Base-by-base conservation (phyloP, 2,329 filamentous ascomycete species). In the Lizonia empirigonia region DNA sequence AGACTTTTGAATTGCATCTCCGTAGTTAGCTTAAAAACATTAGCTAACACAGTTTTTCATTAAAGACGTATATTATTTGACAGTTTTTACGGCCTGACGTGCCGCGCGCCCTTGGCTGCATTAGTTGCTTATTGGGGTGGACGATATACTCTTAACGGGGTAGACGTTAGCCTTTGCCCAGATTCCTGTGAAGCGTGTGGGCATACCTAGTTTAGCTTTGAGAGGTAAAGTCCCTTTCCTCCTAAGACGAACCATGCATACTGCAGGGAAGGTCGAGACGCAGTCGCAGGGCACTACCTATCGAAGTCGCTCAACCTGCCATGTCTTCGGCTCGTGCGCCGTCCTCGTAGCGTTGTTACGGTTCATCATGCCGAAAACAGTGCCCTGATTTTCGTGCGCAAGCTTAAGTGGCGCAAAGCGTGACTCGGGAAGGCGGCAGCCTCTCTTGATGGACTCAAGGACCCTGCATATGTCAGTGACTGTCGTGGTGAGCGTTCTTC, bases 381-480 rank as follows among this genome's bases (percentile, higher is more conserved):
- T 70, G 29, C 47, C 58, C 35, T 73, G 70, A 15, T 50, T 49
- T 22, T 64, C 60, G 7, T 61, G 56, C 23, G 65, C 62, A 16
- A 70, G 59, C 33, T 65, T 68, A 13, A 70, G 48, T 26, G 64
- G 60, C 15, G 83, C 80, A 68, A 92, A 96, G 44, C 83, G 79
- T 22, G 85, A 82, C 74, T 97, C 92, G 0, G 88, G 80, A 33
- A 95, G 78, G 47, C 91, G 80, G 69, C 84, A 90, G 3, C 87
- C 88, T 1, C 82, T 85, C 60, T 87, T 89, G 60, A 96, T 80
- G 69, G 90, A 92, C 68, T 95, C 89, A n/a, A 96, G 74, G 5
- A 90, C 84, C 90, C 88, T 90, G 59, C 38, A 58, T 46, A 37
- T 44, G 59, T 65, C 40, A 70, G 55, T 44, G 7, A 41, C 4